Evolutionary conservation across 2,329 filamentous ascomycete species (phyloP).

Genomic region (Thermothelomyces thermophilus): DNA sequence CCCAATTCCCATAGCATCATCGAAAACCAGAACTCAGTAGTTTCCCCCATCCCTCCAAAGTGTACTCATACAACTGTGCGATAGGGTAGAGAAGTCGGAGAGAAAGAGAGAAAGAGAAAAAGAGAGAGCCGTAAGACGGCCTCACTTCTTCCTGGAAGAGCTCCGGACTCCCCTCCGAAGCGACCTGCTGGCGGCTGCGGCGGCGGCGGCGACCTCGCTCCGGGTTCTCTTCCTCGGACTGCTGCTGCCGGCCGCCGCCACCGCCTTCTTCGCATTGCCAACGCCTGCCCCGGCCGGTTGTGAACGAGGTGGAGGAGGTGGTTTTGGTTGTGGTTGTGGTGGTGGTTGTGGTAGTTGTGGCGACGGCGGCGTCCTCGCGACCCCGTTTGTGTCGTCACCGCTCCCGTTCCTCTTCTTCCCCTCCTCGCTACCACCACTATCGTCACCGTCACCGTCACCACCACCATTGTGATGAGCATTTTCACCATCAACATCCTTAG

Average conservation of each 20-base stretch:
- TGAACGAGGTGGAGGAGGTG: no score
- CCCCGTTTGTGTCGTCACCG: neutral
- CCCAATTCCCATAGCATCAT: no score
- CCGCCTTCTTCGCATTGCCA: neutral
- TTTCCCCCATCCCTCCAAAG: no score
- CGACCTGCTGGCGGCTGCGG: conserved; percentile 10
- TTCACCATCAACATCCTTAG: neutral
- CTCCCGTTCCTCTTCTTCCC: neutral
- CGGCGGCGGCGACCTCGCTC: conserved; percentile 3
- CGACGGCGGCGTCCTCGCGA: neutral
- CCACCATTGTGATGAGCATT: neutral
- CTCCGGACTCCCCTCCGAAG: conserved; percentile 30
- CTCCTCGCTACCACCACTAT: neutral
- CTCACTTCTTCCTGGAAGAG: conserved; percentile 28
- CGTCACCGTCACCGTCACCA: neutral
- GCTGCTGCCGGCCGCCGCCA: neutral
- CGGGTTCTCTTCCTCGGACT: conserved; percentile 10
- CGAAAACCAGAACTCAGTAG: neutral
- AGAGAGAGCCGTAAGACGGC: conserved; percentile 1
- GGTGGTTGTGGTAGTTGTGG: no score
- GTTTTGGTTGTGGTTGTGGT: no score
- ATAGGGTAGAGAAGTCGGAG: conserved; percentile 21
- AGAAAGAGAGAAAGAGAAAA: conserved; percentile 15
- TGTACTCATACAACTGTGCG: no score
- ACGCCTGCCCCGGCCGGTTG: no score